phyloP scores from a whole-genome alignment of 495 filamentous ascomycete genomes.

The Annulohypoxylon bovei region DNA sequence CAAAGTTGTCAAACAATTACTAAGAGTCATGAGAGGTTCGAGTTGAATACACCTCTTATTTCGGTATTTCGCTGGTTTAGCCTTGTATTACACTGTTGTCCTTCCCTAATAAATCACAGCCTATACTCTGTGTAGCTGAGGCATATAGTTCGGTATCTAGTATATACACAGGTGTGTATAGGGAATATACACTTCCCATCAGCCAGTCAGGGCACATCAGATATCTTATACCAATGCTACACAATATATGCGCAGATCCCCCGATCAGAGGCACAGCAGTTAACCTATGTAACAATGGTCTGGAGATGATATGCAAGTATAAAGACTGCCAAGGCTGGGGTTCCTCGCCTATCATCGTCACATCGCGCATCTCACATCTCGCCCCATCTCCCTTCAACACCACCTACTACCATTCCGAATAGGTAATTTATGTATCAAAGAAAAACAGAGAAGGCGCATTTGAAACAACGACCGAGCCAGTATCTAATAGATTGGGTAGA shows the following conservation, averaged over 20 bases:
- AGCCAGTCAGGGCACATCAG: conserved; percentile 11
- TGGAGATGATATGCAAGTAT: conserved; percentile 5
- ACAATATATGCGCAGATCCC: conserved; percentile 10
- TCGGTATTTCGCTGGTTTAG: neutral
- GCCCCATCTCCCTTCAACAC: conserved; percentile 1
- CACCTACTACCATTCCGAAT: conserved; percentile 1
- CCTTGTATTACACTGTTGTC: neutral
- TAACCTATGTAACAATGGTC: conserved; percentile 11
- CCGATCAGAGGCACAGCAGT: conserved; percentile 23
- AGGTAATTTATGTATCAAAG: too few species aligned
- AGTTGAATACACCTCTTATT: neutral
- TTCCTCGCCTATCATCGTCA: conserved; percentile 15
- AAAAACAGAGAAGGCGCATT: neutral
- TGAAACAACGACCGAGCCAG: neutral
- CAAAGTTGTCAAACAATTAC: neutral
- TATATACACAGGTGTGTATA: too few species aligned
- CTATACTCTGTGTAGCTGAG: too few species aligned
- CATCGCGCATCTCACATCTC: conserved; percentile 1
- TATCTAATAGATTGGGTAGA: conserved; percentile 3
- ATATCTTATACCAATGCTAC: conserved; percentile 1
- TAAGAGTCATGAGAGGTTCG: neutral
- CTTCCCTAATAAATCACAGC: neutral
- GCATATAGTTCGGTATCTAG: too few species aligned
- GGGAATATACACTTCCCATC: conserved; percentile 3
- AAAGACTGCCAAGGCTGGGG: conserved; percentile 28